phyloP scores from a whole-genome alignment of 176 grass and related monocot genomes.

The maize (Zea mays) region Zm-B73-REFERENCE-NAM-5.0 NC_050102.1:159215501-159216000 shows the following conservation, averaged over 20 bases:
- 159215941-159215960: too few relatives aligned
- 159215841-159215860: neutral
- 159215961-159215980: too few relatives aligned
- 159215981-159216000: too few relatives aligned
- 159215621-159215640: neutral
- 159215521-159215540: neutral
- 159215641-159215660: neutral
- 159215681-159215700: neutral
- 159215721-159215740: neutral
- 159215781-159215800: neutral
- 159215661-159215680: neutral
- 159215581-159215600: neutral
- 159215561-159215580: conserved; percentile 27
- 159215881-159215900: neutral
- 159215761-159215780: conserved; percentile 4
- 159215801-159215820: neutral
- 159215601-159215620: conserved; percentile 21
- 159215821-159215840: neutral
- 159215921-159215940: too few relatives aligned
- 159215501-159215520: conserved; percentile 11
- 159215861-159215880: neutral
- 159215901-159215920: too few relatives aligned
- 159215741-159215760: neutral
- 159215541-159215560: neutral
- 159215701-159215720: neutral